phyloP scores from a whole-genome alignment of 108 stramenopile genomes.

The Nitzschia putrida region DNA sequence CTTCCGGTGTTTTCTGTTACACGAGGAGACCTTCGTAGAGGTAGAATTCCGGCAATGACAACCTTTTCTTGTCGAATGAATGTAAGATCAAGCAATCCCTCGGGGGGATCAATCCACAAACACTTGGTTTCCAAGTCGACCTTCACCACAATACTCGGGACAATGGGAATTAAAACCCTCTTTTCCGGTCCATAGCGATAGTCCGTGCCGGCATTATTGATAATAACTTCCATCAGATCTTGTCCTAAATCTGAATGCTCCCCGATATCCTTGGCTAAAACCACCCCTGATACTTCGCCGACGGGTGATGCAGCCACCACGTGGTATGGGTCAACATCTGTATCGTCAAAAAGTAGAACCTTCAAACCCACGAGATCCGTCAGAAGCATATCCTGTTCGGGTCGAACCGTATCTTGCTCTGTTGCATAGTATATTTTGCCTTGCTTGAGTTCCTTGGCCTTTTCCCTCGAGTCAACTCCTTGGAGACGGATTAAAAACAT shows the following conservation, averaged over 20 bases:
- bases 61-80: constrained; percentile 77
- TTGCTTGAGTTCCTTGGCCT: constrained; percentile 59
- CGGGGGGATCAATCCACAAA: constrained; percentile 67
- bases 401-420: constrained; percentile 40
- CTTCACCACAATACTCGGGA: constrained; percentile 68
- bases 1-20: not conserved
- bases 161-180: constrained; percentile 77
- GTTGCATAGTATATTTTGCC: constrained; percentile 59
- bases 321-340: constrained; percentile 16
- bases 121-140: constrained; percentile 56
- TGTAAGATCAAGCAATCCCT: constrained; percentile 74
- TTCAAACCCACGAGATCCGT: constrained; percentile 80
- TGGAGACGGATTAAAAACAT: constrained; percentile 66
- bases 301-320: constrained; percentile 52
- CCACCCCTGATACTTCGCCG: constrained; percentile 66
- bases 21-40: constrained; percentile 32
- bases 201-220: constrained; percentile 26
- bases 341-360: constrained; percentile 36
- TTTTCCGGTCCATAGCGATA: constrained; percentile 37
- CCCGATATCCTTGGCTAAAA: constrained; percentile 82
- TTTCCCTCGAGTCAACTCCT: constrained; percentile 58
- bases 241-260: constrained; percentile 77
- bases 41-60: constrained; percentile 68
- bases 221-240: constrained; percentile 71
- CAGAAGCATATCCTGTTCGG: constrained; percentile 57